Conservation (phyloP, 139 green algal species). For the Chlorella sp. region DNA sequence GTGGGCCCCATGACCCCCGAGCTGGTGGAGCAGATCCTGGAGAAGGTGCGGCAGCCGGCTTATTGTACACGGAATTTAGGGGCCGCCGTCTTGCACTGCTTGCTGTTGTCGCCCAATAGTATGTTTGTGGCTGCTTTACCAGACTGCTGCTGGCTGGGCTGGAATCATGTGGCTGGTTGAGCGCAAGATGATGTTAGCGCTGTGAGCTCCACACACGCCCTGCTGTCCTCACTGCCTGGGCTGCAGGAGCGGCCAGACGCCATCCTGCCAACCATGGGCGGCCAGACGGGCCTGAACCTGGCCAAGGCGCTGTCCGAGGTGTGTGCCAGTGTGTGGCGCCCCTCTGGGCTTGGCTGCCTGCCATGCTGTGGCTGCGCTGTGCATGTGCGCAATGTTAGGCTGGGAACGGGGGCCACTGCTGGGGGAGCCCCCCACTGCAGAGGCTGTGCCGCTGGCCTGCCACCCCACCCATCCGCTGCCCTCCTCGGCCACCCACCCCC, state of each 20-base stretch:
- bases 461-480: neutral
- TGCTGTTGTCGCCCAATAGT: too few species aligned
- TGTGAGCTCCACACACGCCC: too few species aligned
- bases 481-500: neutral
- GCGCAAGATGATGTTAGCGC: too few species aligned
- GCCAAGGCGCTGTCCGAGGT: constrained; percentile 94
- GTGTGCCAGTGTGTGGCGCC: too few species aligned
- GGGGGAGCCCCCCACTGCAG: too few species aligned
- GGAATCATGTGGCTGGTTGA: too few species aligned
- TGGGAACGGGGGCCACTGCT: too few species aligned
- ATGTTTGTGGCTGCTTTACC: too few species aligned
- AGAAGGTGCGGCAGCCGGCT: constrained; percentile 28
- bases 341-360: too few species aligned
- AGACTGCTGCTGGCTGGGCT: too few species aligned
- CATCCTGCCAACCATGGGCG: constrained; percentile 99
- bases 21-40: constrained; percentile 86
- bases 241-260: constrained; percentile 93
- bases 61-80: neutral
- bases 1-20: constrained; percentile 97
- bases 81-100: too few species aligned
- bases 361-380: neutral
- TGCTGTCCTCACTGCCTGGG: neutral
- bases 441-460: neutral
- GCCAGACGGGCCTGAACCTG: constrained; percentile 98
- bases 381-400: too few species aligned